Conservation (phyloP, 805 yeast genomes). For the Sugiyamaella lignohabitans region DNA sequence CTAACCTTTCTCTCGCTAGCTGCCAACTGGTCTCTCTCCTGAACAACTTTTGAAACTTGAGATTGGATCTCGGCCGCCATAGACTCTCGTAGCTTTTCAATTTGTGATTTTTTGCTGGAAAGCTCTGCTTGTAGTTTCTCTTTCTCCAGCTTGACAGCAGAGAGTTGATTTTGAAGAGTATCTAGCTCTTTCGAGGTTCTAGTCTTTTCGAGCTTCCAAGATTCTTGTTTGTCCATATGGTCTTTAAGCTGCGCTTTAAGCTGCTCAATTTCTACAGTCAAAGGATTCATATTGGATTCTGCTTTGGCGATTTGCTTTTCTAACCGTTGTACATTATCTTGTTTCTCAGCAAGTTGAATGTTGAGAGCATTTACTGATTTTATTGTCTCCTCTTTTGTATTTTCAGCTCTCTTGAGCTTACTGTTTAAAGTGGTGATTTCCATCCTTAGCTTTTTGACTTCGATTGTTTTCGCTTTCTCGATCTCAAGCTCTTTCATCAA, state of each 20-base stretch:
- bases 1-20: slow-evolving; percentile 28
- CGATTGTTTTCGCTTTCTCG: slow-evolving; percentile 17
- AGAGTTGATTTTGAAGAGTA: slow-evolving; percentile 10
- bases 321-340: background rate
- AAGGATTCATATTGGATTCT: slow-evolving; percentile 6
- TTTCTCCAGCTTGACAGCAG: slow-evolving; percentile 12
- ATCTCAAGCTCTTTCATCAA: slow-evolving; percentile 18
- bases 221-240: slow-evolving; percentile 17
- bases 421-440: slow-evolving; percentile 15
- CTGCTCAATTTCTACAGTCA: slow-evolving; percentile 15
- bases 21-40: slow-evolving; percentile 42
- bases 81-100: slow-evolving; percentile 19
- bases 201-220: slow-evolving; percentile 16
- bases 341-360: slow-evolving; percentile 4
- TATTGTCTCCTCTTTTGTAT: slow-evolving; percentile 15
- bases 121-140: slow-evolving; percentile 19
- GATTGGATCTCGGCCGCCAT: slow-evolving; percentile 15
- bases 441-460: slow-evolving; percentile 14
- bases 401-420: slow-evolving; percentile 18
- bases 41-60: slow-evolving; percentile 36
- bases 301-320: slow-evolving; percentile 7
- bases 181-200: slow-evolving; percentile 18
- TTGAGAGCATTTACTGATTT: slow-evolving; percentile 10
- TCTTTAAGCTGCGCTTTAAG: slow-evolving; percentile 20
- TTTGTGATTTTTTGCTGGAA: slow-evolving; percentile 17